Percentiles rank a stretch among this genome's conserved stretches.
phyloP scores from a whole-genome alignment of 2,329 filamentous ascomycete species.

The Daldinia eschscholtzii region DNA sequence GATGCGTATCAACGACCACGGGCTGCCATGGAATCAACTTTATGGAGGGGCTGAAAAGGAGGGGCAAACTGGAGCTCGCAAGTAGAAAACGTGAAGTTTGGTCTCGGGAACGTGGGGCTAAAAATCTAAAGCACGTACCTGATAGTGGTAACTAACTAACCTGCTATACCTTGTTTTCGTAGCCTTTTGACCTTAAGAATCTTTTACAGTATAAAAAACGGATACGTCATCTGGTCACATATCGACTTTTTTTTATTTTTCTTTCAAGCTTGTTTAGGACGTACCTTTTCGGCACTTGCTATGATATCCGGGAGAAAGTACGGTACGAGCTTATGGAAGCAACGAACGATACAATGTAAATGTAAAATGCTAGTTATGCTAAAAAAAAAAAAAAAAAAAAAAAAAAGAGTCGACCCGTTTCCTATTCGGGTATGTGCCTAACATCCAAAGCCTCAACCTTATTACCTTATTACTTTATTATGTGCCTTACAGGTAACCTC shows the following conservation, averaged over 20 bases:
- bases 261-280: background rate
- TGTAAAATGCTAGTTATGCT: too few relatives aligned
- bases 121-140: slow-evolving; percentile 20
- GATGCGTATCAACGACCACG: slow-evolving; percentile 39
- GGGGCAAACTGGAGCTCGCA: slow-evolving; percentile 23
- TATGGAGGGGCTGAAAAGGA: slow-evolving; percentile 36
- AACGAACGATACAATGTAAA: background rate
- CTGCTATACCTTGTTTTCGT: too few relatives aligned
- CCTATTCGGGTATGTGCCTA: slow-evolving; percentile 7
- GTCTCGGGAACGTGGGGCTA: slow-evolving; percentile 37
- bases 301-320: background rate
- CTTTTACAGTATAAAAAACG: slow-evolving; percentile 6
- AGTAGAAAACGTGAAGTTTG: slow-evolving; percentile 21
- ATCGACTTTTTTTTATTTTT: background rate
- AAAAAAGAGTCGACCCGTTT: background rate
- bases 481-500: too few relatives aligned
- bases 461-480: background rate
- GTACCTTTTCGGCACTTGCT: slow-evolving; percentile 1
- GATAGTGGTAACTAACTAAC: too few relatives aligned
- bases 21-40: slow-evolving; percentile 26
- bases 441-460: background rate
- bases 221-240: slow-evolving; percentile 20
- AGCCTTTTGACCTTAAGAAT: background rate
- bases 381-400: too few relatives aligned
- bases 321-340: background rate